Evolutionary conservation across 768 basidiomycete species (phyloP), one percentile per base, ranked within the genome.

Genomic region (Daedaleopsis nitida): DNA sequence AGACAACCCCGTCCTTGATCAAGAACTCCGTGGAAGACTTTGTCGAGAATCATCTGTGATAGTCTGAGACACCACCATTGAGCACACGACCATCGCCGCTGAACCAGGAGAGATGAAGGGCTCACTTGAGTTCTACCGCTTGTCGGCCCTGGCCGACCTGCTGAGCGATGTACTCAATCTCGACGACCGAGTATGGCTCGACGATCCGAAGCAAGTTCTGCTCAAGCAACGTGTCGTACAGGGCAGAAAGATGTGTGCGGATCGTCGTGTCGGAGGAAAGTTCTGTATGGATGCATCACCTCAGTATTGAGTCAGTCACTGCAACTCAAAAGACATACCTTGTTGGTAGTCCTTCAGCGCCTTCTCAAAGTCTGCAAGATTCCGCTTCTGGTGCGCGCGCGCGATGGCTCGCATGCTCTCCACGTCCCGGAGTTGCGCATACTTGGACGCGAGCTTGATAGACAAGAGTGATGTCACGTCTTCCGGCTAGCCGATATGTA

Each of bases 1-100:
- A 98, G 76, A 69, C 94, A 95, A 0, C 95, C 95, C 3, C 92
- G 84, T 27, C 94, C 94, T 73, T 98, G 96, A 72, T 98, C 96
- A n/a, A 99, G 81, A 1, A 99, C 95, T 6, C 96, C 96, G 63
- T 93, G 85, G 64, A 98, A 84, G 1, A 96, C 86, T 67, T 96
- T 96, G 76, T 98, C 96, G 39, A 98, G 78, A 63, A 98, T 99
- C 96, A 99, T 98, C 72, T 99, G 96, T 34, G 92, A 94, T 27
- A 98, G 77, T 72, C 96, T 96, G 66, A 6, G 35, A 32, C 27
- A 7, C n/a, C 19, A 6, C 57, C 32, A 42, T 11, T 50, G 23
- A 47, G 43, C 13, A 45, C 16, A 53, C 21, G 51, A 50, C 17
- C 14, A 17, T 19, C 24, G 11, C 32, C 38, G 14, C 14, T 5